Evolutionary conservation across 495 filamentous ascomycete species (phyloP).

Genomic region (Neurospora sp.): DNA sequence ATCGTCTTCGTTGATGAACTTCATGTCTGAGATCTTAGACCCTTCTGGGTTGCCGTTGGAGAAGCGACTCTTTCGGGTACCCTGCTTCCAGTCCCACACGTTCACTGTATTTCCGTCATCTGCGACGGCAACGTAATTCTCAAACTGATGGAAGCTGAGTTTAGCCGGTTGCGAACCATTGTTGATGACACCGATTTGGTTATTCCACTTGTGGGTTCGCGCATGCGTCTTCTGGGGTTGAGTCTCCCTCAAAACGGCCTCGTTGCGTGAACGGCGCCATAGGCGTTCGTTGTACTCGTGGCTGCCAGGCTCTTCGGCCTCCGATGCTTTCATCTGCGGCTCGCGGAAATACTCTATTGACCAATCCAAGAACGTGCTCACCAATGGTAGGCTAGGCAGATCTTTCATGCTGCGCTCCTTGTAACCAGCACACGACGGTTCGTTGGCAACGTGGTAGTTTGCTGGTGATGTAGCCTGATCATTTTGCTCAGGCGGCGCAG

Average conservation of each 20-base stretch:
- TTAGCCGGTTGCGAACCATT: slow-evolving; percentile 80
- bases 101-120: slow-evolving; percentile 83
- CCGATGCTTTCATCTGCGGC: slow-evolving; percentile 94
- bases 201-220: slow-evolving; percentile 74
- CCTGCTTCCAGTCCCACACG: slow-evolving; percentile 86
- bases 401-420: slow-evolving; percentile 45
- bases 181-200: slow-evolving; percentile 63
- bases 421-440: slow-evolving; percentile 66
- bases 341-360: slow-evolving; percentile 98
- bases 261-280: slow-evolving; percentile 88
- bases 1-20: slow-evolving; percentile 97
- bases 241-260: slow-evolving; percentile 79
- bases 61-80: slow-evolving; percentile 67
- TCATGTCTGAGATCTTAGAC: slow-evolving; percentile 85
- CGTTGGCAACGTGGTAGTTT: slow-evolving; percentile 64
- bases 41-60: slow-evolving; percentile 86
- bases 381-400: slow-evolving; percentile 56
- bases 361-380: slow-evolving; percentile 84
- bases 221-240: slow-evolving; percentile 87
- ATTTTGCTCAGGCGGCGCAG: slow-evolving; percentile 61
- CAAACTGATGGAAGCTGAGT: slow-evolving; percentile 96
- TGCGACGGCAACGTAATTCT: slow-evolving; percentile 87
- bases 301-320: slow-evolving; percentile 92
- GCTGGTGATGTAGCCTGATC: slow-evolving; percentile 58
- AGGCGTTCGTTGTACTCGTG: slow-evolving; percentile 94